These are phyloP conservation scores for Cyclostephanos invisitatus DNA, from an alignment of 108 stramenopile genomes.

Conservation along the genomic window DNA sequence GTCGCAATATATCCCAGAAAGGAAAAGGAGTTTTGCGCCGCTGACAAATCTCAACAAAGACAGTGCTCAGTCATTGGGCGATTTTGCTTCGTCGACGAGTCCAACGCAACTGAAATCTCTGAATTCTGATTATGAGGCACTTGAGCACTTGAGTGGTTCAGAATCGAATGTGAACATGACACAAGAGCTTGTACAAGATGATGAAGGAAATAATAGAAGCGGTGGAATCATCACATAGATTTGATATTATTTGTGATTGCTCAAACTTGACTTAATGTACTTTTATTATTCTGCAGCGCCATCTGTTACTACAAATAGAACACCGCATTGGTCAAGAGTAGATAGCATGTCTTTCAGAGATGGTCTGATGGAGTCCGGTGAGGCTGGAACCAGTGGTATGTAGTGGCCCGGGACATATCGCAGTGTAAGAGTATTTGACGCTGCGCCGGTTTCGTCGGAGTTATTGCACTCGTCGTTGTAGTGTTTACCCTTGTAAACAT, in stretches of 20 bases:
- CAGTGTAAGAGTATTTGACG: slow-evolving; percentile 60
- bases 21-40: no score
- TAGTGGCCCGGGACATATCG: slow-evolving; percentile 65
- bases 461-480: slow-evolving; percentile 37
- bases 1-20: background rate
- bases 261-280: background rate
- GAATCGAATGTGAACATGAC: no score
- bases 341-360: slow-evolving; percentile 43
- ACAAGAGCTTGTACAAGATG: no score
- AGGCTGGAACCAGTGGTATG: slow-evolving; percentile 46
- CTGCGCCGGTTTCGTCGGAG: slow-evolving; percentile 1
- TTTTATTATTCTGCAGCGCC: slow-evolving; percentile 31
- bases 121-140: no score
- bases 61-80: no score
- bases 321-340: slow-evolving; percentile 53
- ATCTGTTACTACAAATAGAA: slow-evolving; percentile 66
- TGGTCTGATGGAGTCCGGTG: slow-evolving; percentile 30
- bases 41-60: no score
- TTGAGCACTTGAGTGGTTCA: no score
- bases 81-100: no score
- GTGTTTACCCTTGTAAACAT: slow-evolving; percentile 60
- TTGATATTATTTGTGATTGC: background rate
- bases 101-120: no score
- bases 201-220: background rate
- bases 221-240: no score